phyloP scores from a whole-genome alignment of 1,284 basidiomycete genomes.

The Boletus semigastroideus region DNA sequence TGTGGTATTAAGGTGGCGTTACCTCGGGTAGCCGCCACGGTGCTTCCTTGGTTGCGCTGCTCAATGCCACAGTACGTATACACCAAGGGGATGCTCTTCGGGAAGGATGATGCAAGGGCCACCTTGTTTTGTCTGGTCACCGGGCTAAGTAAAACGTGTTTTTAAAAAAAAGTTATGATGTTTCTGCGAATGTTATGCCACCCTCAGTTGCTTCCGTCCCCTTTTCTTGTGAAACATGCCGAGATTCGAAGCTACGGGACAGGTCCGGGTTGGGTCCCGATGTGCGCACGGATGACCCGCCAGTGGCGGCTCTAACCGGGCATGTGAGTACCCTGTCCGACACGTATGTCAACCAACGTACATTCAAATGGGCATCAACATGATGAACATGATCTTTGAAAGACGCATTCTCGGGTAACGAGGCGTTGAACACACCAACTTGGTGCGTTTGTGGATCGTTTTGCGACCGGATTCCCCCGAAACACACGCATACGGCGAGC shows the following conservation, averaged over 20 bases:
- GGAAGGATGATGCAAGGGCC: background rate
- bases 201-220: background rate
- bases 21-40: background rate
- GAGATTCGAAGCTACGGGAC: background rate
- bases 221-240: background rate
- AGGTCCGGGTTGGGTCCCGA: background rate
- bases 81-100: background rate
- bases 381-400: background rate
- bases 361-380: background rate
- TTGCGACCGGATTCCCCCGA: background rate
- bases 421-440: background rate
- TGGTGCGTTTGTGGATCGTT: background rate
- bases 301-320: background rate
- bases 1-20: background rate
- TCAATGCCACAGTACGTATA: constrained; percentile 7
- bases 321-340: background rate
- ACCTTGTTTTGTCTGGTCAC: background rate
- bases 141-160: too few relatives aligned
- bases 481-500: too few relatives aligned
- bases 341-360: too few relatives aligned
- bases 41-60: background rate
- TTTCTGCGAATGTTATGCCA: too few relatives aligned
- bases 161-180: too few relatives aligned
- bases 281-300: background rate
- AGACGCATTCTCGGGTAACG: background rate